These are phyloP conservation scores for Colletotrichum sp. DNA, from an alignment of 2,329 filamentous ascomycete species.

Conservation along the genomic window DNA sequence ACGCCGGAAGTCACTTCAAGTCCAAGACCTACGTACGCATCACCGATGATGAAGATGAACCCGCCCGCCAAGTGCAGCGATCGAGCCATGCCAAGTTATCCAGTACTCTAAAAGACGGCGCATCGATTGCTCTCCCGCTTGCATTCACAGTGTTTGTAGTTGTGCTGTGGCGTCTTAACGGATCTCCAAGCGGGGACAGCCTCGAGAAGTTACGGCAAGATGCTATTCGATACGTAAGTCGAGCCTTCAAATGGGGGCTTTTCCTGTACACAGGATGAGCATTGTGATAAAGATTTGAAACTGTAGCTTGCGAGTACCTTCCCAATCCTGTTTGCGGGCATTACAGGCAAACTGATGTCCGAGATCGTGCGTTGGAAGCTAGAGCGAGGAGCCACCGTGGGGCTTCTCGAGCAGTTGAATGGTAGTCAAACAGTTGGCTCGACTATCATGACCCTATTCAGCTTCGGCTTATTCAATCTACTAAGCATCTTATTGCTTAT, in stretches of 20 bases:
- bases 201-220: not conserved
- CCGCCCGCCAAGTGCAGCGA: not conserved
- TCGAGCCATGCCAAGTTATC: not conserved
- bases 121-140: not conserved
- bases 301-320: conserved; percentile 26
- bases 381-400: conserved; percentile 29
- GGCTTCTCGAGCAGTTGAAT: conserved; percentile 30
- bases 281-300: not conserved
- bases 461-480: no score
- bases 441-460: no score
- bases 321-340: conserved; percentile 32
- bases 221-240: not conserved
- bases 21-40: not conserved
- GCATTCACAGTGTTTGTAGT: not conserved
- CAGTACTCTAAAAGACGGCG: not conserved
- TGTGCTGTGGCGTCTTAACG: not conserved
- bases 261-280: not conserved
- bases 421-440: conserved; percentile 31
- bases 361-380: conserved; percentile 30
- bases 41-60: not conserved
- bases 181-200: not conserved
- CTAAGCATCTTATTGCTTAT: no score
- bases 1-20: no score
- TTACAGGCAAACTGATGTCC: conserved; percentile 28
- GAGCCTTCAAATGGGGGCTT: not conserved